These are phyloP conservation scores for Canavalia ensiformis DNA, from an alignment of 306 rosid species.

Conservation along the genomic window DNA sequence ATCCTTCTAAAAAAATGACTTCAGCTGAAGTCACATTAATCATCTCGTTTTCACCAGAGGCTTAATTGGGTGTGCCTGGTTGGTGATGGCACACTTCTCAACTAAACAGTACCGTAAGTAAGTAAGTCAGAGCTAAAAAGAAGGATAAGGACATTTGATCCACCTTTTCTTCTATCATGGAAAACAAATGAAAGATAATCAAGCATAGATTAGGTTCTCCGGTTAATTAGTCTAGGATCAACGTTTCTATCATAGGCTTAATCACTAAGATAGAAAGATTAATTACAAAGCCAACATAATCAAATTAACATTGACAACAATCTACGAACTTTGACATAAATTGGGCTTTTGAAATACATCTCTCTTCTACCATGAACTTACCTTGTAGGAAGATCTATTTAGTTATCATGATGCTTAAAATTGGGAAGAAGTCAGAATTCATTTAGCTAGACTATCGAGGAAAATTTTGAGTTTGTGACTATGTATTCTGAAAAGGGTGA, in stretches of 20 bases:
- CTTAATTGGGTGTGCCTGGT: slow-evolving; percentile 42
- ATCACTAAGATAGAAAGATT: slow-evolving; percentile 43
- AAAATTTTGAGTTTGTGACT: background rate
- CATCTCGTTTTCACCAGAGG: slow-evolving; percentile 44
- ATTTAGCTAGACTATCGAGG: background rate
- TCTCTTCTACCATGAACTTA: slow-evolving; percentile 13
- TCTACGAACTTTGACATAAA: slow-evolving; percentile 31
- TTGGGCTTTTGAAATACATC: background rate
- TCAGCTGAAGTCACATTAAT: slow-evolving; percentile 27
- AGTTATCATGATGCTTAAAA: background rate
- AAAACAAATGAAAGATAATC: slow-evolving; percentile 6
- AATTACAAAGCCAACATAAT: slow-evolving; percentile 36
- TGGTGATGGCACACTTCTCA: slow-evolving; percentile 53
- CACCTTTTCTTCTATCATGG: slow-evolving; percentile 32
- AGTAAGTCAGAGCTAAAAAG: slow-evolving; percentile 35
- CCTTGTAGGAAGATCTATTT: slow-evolving; percentile 14
- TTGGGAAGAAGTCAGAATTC: background rate
- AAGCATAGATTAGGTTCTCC: slow-evolving; percentile 13
- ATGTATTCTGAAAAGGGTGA: background rate
- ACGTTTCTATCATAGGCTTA: background rate
- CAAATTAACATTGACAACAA: slow-evolving; percentile 37
- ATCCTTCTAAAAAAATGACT: background rate
- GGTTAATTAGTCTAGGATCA: slow-evolving; percentile 8
- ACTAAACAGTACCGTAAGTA: slow-evolving; percentile 43
- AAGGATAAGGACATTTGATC: slow-evolving; percentile 52